Percentiles rank a stretch among this genome's conserved stretches.
Evolutionary conservation across 176 grass and related monocot species (phyloP).

Genomic region (Pharus latifolius): DNA sequence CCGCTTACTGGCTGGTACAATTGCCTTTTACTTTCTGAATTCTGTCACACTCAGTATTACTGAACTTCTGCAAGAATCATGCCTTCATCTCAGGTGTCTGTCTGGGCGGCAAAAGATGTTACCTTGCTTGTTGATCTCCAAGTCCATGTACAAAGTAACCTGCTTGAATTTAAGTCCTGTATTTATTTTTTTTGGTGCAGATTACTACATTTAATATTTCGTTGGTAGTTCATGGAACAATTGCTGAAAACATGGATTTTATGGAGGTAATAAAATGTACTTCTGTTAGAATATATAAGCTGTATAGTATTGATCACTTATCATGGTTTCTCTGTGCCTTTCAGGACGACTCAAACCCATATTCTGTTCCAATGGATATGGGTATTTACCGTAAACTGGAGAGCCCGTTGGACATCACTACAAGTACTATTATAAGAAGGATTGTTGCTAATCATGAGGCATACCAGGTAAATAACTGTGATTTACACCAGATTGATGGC

Average conservation of each 20-base stretch:
- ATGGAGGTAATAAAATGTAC: conserved; percentile 28
- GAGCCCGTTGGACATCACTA: conserved; percentile 82
- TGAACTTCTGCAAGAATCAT: too few relatives aligned
- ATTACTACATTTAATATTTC: conserved; percentile 85
- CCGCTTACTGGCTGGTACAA: too few relatives aligned
- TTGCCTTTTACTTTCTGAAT: too few relatives aligned
- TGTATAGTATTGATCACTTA: not conserved
- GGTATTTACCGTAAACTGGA: conserved; percentile 63
- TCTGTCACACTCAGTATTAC: too few relatives aligned
- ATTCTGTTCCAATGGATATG: conserved; percentile 74
- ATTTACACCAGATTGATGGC: not conserved
- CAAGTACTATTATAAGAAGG: conserved; percentile 93
- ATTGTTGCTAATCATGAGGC: conserved; percentile 98
- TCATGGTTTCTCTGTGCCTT: not conserved
- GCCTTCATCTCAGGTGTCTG: too few relatives aligned
- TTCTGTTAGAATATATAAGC: conserved; percentile 1
- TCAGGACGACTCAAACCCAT: conserved; percentile 80
- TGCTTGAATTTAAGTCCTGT: not conserved
- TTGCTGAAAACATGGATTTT: conserved; percentile 87
- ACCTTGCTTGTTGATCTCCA: not conserved
- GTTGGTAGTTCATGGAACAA: conserved; percentile 63
- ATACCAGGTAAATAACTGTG: conserved; percentile 61
- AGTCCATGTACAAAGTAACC: not conserved
- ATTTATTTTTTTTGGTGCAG: conserved; percentile 25
- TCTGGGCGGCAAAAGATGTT: not conserved